Evolutionary conservation across 768 basidiomycete species (phyloP).

Genomic region (Zangia roseola): DNA sequence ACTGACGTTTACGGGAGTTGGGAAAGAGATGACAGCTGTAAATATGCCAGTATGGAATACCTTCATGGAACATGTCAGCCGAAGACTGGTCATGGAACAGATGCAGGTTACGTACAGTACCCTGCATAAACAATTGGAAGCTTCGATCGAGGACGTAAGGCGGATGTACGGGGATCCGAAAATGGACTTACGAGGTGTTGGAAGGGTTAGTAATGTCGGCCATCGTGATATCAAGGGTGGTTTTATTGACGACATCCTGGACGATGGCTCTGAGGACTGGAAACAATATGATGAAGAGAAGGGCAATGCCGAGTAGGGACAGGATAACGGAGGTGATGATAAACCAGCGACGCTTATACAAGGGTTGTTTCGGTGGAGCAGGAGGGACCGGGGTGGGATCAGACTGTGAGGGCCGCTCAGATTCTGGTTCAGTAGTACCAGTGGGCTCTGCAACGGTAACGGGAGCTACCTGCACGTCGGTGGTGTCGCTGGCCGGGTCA

Average conservation of each 20-base stretch:
- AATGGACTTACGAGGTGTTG: slow-evolving; percentile 52
- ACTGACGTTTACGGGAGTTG: slow-evolving; percentile 52
- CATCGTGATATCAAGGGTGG: slow-evolving; percentile 50
- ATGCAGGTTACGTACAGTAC: slow-evolving; percentile 42
- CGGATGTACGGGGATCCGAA: background rate
- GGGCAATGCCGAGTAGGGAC: slow-evolving; percentile 52
- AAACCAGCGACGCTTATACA: slow-evolving; percentile 65
- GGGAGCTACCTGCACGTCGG: background rate
- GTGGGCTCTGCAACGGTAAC: background rate
- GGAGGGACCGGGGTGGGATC: slow-evolving; percentile 2
- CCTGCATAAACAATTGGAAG: slow-evolving; percentile 51
- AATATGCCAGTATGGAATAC: slow-evolving; percentile 69
- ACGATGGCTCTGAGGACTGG: slow-evolving; percentile 67
- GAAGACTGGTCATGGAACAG: background rate
- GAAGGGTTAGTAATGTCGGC: slow-evolving; percentile 51
- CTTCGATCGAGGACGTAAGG: slow-evolving; percentile 32
- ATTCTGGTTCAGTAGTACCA: background rate
- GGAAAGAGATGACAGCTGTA: slow-evolving; percentile 60
- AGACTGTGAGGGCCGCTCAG: background rate
- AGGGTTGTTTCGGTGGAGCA: slow-evolving; percentile 33
- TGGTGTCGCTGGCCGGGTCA: slow-evolving; percentile 12
- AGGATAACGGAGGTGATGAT: slow-evolving; percentile 55
- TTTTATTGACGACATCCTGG: slow-evolving; percentile 59
- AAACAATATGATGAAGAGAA: slow-evolving; percentile 67
- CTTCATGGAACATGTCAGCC: slow-evolving; percentile 28